Evolutionary conservation across 352 stramenopile species (phyloP).

Genomic region (Ophiocytium majus): DNA sequence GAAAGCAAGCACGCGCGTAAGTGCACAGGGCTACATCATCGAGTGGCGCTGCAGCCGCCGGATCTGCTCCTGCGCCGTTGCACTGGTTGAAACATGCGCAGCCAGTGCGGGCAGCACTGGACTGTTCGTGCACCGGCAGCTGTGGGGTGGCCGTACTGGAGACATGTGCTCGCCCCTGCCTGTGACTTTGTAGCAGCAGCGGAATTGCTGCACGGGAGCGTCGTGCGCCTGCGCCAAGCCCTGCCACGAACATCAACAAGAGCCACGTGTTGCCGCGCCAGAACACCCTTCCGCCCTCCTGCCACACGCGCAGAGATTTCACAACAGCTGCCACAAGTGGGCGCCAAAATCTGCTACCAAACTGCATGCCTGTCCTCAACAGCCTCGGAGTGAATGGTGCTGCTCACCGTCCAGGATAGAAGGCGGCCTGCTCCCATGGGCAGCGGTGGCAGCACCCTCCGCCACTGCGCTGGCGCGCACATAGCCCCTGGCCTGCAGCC

Average conservation of each 20-base stretch:
- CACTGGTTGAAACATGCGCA: no score
- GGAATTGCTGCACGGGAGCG: no score
- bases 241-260: background rate
- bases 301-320: background rate
- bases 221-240: no score
- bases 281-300: background rate
- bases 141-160: no score
- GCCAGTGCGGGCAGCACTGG: no score
- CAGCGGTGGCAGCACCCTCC: background rate
- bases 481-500: background rate
- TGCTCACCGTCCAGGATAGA: conserved; percentile 10
- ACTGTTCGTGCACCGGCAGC: no score
- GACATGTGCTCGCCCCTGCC: no score
- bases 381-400: background rate
- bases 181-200: no score
- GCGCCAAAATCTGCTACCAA: background rate
- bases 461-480: background rate
- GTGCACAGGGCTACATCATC: no score
- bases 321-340: background rate
- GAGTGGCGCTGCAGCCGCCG: no score
- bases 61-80: no score
- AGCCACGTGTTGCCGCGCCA: background rate
- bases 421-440: background rate
- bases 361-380: background rate
- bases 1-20: no score